These are phyloP conservation scores for Teratosphaeria viscida DNA, from an alignment of 2,329 filamentous ascomycete species.

Conservation along the genomic window DNA sequence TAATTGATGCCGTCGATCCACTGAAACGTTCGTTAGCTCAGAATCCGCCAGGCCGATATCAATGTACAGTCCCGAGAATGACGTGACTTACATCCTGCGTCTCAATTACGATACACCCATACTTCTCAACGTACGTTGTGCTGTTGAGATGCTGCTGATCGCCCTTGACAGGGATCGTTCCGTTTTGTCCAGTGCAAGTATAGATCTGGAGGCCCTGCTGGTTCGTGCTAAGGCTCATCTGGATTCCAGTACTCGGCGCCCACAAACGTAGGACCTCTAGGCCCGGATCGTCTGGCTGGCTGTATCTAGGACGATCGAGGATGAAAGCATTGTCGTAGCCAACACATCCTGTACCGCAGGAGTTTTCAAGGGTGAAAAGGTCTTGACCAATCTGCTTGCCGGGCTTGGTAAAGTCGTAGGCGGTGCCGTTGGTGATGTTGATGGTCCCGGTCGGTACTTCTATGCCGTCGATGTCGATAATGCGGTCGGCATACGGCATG, in stretches of 20 bases:
- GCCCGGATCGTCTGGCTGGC: slow-evolving; percentile 13
- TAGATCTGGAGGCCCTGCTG: slow-evolving; percentile 24
- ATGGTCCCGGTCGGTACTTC: slow-evolving; percentile 29
- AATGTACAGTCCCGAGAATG: too few species aligned
- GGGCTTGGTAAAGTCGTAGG: slow-evolving; percentile 20
- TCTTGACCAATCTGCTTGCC: slow-evolving; percentile 15
- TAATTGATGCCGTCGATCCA: slow-evolving; percentile 95
- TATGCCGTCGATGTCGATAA: slow-evolving; percentile 20
- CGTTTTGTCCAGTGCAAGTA: slow-evolving; percentile 22
- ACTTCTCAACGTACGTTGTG: slow-evolving; percentile 38
- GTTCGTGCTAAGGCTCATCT: slow-evolving; percentile 20
- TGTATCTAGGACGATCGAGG: slow-evolving; percentile 16
- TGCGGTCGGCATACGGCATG: slow-evolving; percentile 50
- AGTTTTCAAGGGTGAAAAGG: slow-evolving; percentile 5
- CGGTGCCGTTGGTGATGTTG: slow-evolving; percentile 29
- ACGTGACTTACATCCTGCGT: slow-evolving; percentile 19
- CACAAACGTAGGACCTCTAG: slow-evolving; percentile 17
- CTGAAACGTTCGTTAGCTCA: slow-evolving; percentile 1
- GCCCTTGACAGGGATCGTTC: slow-evolving; percentile 21
- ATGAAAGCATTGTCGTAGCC: slow-evolving; percentile 18
- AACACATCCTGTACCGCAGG: slow-evolving; percentile 10
- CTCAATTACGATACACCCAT: slow-evolving; percentile 83
- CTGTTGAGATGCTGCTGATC: slow-evolving; percentile 20
- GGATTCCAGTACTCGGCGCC: slow-evolving; percentile 19
- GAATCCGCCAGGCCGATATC: too few species aligned